Percentiles rank a stretch among this genome's conserved stretches.
These are phyloP conservation scores for Trichosanthes cucumerina DNA, from an alignment of 306 rosid species.

Conservation along the genomic window DNA sequence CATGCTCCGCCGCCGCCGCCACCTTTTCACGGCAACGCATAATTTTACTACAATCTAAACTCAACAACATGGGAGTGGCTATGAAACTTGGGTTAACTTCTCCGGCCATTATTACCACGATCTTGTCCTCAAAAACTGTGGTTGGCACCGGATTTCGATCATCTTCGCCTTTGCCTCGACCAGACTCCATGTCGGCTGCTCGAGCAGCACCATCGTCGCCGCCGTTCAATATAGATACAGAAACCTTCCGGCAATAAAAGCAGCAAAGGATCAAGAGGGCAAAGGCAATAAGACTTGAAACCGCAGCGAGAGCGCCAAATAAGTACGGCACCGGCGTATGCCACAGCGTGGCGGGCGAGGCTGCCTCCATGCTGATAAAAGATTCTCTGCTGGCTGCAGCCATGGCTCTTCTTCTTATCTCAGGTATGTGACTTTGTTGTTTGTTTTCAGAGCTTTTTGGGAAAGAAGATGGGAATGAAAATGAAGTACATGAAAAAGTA, in stretches of 20 bases:
- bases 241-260: constrained; percentile 71
- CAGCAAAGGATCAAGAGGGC: constrained; percentile 76
- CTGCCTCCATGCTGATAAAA: background rate
- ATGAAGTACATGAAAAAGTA: background rate
- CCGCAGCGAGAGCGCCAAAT: constrained; percentile 76
- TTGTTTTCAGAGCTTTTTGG: background rate
- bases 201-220: constrained; percentile 7
- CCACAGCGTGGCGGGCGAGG: constrained; percentile 49
- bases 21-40: constrained; percentile 23
- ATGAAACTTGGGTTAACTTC: constrained; percentile 67
- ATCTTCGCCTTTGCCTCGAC: constrained; percentile 17
- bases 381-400: background rate
- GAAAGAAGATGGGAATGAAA: background rate
- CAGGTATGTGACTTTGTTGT: background rate
- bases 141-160: constrained; percentile 24
- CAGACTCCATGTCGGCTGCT: constrained; percentile 46
- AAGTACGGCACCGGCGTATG: constrained; percentile 87
- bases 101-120: constrained; percentile 90
- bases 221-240: constrained; percentile 41
- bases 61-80: constrained; percentile 60
- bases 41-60: constrained; percentile 29
- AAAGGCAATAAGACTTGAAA: constrained; percentile 70
- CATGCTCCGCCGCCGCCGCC: constrained; percentile 16
- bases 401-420: background rate
- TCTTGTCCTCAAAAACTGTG: constrained; percentile 46